Percentiles rank a stretch among this genome's conserved stretches.
Conservation (phyloP, 1,139 yeast genomes). For the Spencermartinsiella ligniputridi region DNA sequence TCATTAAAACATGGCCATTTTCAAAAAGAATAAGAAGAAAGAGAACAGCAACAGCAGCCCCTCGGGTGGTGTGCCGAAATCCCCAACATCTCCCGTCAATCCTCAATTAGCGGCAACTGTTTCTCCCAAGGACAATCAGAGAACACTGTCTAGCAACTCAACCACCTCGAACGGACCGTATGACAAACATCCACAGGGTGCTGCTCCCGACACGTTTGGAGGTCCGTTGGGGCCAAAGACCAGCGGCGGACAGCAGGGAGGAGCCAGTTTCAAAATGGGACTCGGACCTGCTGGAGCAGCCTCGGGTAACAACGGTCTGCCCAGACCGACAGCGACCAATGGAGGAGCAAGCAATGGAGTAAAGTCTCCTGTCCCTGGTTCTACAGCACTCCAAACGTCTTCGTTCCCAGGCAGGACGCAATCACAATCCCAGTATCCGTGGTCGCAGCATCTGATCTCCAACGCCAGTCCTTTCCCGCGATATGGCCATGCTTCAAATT, state of each 20-base stretch:
- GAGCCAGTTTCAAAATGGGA: too few species aligned
- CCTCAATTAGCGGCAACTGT: constrained; percentile 23
- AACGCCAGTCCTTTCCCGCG: constrained; percentile 86
- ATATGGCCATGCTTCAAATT: constrained; percentile 84
- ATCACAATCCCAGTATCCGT: constrained; percentile 48
- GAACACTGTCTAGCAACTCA: background rate
- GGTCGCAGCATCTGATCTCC: constrained; percentile 67
- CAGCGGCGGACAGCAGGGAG: background rate
- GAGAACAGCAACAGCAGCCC: too few species aligned
- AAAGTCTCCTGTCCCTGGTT: background rate
- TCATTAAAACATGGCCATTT: background rate
- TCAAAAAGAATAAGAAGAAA: background rate
- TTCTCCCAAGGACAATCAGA: background rate
- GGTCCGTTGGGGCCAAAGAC: background rate
- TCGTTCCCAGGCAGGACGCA: background rate
- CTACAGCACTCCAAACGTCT: background rate
- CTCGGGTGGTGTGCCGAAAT: background rate
- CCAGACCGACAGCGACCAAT: background rate
- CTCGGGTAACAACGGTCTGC: background rate
- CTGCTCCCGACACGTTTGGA: background rate
- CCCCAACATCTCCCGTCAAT: constrained; percentile 25
- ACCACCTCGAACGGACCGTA: constrained; percentile 1
- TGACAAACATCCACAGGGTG: background rate
- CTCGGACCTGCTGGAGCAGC: background rate
- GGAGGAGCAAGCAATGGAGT: background rate